Percentiles rank a stretch among this genome's conserved stretches.
These are phyloP conservation scores for Fusarium penzigii DNA, from an alignment of 2,329 filamentous ascomycete species.

Conservation along the genomic window DNA sequence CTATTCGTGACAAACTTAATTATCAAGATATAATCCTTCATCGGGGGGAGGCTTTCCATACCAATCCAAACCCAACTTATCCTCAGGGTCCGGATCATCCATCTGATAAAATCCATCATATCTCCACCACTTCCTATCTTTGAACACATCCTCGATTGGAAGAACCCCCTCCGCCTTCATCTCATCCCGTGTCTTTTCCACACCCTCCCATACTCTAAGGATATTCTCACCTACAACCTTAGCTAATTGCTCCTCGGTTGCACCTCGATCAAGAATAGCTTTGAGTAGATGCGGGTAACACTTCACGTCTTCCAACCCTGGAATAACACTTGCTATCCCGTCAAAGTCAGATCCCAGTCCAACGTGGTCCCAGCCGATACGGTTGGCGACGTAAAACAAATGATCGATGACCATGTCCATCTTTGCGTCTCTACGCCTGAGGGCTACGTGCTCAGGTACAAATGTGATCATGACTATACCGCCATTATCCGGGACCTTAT, in stretches of 20 bases:
- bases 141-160: slow-evolving; percentile 38
- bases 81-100: slow-evolving; percentile 5
- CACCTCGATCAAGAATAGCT: slow-evolving; percentile 39
- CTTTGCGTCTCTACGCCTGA: slow-evolving; percentile 3
- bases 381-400: slow-evolving; percentile 28
- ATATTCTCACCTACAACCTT: slow-evolving; percentile 41
- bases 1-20: no score
- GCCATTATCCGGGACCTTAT: slow-evolving; percentile 34
- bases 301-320: slow-evolving; percentile 30
- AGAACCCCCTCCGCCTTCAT: slow-evolving; percentile 33
- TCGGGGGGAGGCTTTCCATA: slow-evolving; percentile 5
- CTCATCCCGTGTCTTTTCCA: slow-evolving; percentile 24
- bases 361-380: slow-evolving; percentile 39
- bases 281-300: slow-evolving; percentile 34
- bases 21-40: slow-evolving; percentile 7
- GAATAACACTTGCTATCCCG: slow-evolving; percentile 20
- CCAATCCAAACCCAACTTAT: slow-evolving; percentile 7
- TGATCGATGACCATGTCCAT: slow-evolving; percentile 33
- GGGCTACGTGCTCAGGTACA: slow-evolving; percentile 23
- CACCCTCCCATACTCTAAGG: slow-evolving; percentile 34
- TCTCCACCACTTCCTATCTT: slow-evolving; percentile 30
- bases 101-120: slow-evolving; percentile 9
- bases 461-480: slow-evolving; percentile 44
- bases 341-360: slow-evolving; percentile 41
- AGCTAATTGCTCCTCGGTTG: slow-evolving; percentile 38